Percentiles rank a stretch among this genome's conserved stretches.
These are phyloP conservation scores for Murraya koenigii DNA, from an alignment of 345 rosid genomes.

Conservation along the genomic window DNA sequence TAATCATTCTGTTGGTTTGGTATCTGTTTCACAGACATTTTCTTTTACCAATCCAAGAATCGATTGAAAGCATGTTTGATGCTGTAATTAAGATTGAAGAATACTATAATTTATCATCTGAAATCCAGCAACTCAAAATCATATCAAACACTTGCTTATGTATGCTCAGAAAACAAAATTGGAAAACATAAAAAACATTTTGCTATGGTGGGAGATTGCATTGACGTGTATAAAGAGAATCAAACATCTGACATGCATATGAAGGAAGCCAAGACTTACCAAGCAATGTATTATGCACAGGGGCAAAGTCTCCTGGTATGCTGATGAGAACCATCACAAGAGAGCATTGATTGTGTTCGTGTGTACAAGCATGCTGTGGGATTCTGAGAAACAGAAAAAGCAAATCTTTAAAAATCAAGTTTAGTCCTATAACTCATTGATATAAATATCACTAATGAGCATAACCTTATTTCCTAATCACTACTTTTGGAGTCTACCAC, in stretches of 20 bases:
- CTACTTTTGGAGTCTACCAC: neutral
- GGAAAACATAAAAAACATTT: no score
- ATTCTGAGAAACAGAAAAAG: constrained; percentile 43
- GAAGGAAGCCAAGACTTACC: constrained; percentile 32
- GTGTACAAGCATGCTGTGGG: constrained; percentile 91
- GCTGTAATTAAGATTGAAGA: neutral
- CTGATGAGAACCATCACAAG: constrained; percentile 84
- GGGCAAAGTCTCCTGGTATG: constrained; percentile 90
- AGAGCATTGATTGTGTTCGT: constrained; percentile 59
- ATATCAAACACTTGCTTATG: no score
- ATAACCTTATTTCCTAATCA: neutral
- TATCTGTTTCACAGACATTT: neutral
- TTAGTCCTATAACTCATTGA: neutral
- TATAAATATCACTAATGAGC: neutral
- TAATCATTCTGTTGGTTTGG: neutral
- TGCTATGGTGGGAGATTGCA: no score
- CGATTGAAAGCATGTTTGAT: neutral
- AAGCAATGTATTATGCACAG: constrained; percentile 54
- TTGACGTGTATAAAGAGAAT: no score
- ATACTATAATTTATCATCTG: neutral
- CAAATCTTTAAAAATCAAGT: neutral
- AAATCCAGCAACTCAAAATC: no score
- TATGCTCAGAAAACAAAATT: no score
- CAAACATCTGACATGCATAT: neutral
- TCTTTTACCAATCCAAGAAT: neutral